Conservation (phyloP, 108 stramenopile genomes). For the Nitzschia sp. region DNA sequence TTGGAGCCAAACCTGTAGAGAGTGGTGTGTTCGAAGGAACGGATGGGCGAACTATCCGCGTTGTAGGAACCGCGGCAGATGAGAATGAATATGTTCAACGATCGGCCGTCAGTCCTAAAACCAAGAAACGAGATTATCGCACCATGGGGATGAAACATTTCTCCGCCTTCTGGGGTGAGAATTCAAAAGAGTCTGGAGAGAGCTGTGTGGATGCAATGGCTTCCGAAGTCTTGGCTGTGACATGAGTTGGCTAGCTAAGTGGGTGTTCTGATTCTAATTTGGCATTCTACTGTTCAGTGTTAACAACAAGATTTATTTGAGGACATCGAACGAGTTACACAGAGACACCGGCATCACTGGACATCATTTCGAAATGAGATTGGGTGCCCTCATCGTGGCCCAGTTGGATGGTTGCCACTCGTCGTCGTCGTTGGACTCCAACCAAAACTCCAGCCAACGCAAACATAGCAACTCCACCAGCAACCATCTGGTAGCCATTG, state of each 20-base stretch:
- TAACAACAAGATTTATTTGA: too few species aligned
- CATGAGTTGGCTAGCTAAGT: too few species aligned
- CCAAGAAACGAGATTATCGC: conserved; percentile 24
- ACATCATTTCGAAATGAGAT: conserved; percentile 28
- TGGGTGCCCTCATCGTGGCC: conserved; percentile 12
- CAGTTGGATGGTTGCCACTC: conserved; percentile 11
- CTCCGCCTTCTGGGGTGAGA: conserved; percentile 4
- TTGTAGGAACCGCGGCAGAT: conserved; percentile 32
- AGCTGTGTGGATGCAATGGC: conserved; percentile 8
- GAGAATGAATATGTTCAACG: conserved; percentile 43
- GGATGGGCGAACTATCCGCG: conserved; percentile 28
- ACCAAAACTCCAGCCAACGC: neutral
- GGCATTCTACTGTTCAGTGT: too few species aligned
- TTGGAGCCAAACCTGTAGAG: conserved; percentile 31
- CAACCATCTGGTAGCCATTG: conserved; percentile 15
- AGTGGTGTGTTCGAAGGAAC: conserved; percentile 37
- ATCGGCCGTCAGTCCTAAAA: conserved; percentile 8
- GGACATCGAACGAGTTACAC: neutral
- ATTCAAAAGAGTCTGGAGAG: conserved; percentile 14
- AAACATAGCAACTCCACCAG: conserved; percentile 5
- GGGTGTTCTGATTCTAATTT: too few species aligned
- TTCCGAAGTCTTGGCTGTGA: conserved; percentile 3
- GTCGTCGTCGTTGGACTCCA: neutral
- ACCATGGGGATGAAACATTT: conserved; percentile 36
- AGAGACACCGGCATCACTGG: conserved; percentile 9